Evolutionary conservation across 495 filamentous ascomycete genomes (phyloP), one percentile per base, ranked within the genome.

Genomic region (Hypoxylon subgilvum): DNA sequence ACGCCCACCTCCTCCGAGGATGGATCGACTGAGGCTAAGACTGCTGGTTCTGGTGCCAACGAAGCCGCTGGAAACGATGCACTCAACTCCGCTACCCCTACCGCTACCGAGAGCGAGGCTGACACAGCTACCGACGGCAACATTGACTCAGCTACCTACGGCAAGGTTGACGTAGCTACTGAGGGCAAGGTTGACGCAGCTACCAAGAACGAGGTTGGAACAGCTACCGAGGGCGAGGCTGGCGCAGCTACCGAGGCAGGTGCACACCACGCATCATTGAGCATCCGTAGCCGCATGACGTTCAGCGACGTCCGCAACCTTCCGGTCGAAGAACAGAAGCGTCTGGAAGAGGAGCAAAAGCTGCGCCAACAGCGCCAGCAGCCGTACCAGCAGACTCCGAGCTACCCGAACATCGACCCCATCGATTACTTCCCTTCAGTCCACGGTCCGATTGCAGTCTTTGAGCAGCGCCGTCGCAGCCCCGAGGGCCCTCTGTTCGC

Each of bases 351-450:
- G 13, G 36, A 49, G 22, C 40, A 41, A 13, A 27, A 49, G 21
- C 25, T n/a, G 1, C 44, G 36, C 1, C 19, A 25, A 1, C 25
- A n/a, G 8, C 23, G 4, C 0, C 22, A 19, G n/a, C 30, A 21
- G 34, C 4, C 1, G 4, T 31, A 47, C 6, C 30, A 18, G n/a
- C 25, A 4, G 9, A 10, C 18, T 28, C 50, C 16, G 0, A 1
- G 1, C 43, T 58, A 45, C 60, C 48, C 3, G 13, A n/a, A 39
- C 12, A 53, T 70, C 39, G 4, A 43, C 1, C 61, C 68, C 0
- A 68, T 68, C 39, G 65, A 63, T 27, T 70, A 63, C 45, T 16
- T 16, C 12, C 68, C 65, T 1, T 10, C 25, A 18, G 7, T 25
- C 6, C 38, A 51, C 13, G 3, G 7, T 0, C 52, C 59, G 6